Base-by-base conservation (phyloP, 1,284 basidiomycete genomes). In the Fistulinella cinereoalba region DNA sequence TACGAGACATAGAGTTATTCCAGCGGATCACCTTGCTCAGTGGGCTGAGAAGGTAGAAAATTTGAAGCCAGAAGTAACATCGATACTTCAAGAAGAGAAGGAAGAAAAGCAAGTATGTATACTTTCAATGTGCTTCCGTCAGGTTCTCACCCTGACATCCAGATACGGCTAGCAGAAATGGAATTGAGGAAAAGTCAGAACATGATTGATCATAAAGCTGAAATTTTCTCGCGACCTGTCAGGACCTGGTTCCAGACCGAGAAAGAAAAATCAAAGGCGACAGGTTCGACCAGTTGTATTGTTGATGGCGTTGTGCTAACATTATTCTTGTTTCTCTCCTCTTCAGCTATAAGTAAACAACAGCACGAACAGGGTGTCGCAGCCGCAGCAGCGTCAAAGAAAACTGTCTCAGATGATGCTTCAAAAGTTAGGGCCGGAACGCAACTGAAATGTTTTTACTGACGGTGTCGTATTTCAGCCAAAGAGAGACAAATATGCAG, bases 181-280 rank as follows among this genome's bases (percentile, higher is more conserved):
- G 92, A 99, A 68, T 62, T 99, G 18, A 85, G 80, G 56, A 99
- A 98, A 70, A 92, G 95, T 29, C 83, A 97, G 67, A 99, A 99
- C 66, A 85, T 99, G 79, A 83, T 98, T 44, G 86, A 95, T 64
- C 92, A 99, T 60, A 80, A 91, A 65, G 82, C 80, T n/a, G 97
- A 99, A 71, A 99, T 99, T 58, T 92, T 86, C 66, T 85, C 90
- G 27, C 78, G 96, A 41, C 97, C 97, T 8, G 92, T 93, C 22
- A 76, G 96, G 53, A 97, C 95, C 12, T 99, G 97, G 97, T 99
- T 99, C 80, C 96, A 98, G 70, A 83, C 78, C 21, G 77, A 80
- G 51, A 88, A 88, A 65, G 93, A 97, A 56, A 98, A 92, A 69
- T 71, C 77, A 47, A 79, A 79, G 44, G 77, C 92, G 2, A 83